Conservation (phyloP, 129 eudicot genomes). For the Arctium lappa region DNA sequence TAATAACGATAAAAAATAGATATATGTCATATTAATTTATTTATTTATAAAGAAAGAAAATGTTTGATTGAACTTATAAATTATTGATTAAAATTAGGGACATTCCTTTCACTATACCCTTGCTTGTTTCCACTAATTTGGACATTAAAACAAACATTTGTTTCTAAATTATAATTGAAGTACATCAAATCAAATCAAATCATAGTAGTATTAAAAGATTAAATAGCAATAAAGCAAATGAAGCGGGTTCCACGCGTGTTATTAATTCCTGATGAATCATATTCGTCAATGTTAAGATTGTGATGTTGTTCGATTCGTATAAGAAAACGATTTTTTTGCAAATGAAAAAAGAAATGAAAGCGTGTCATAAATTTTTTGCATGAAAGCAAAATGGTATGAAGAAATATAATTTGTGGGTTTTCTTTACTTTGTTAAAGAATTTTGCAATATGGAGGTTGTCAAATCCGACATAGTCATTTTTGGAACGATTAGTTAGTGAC, state of each 20-base stretch:
- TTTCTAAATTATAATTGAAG: conserved; percentile 6
- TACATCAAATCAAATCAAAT: conserved; percentile 17
- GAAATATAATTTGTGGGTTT: neutral
- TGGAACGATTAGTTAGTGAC: neutral
- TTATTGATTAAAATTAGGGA: conserved; percentile 12
- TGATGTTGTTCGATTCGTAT: neutral
- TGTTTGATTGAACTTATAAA: conserved; percentile 9
- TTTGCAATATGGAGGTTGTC: neutral
- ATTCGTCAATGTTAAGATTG: neutral
- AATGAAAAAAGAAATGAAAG: neutral
- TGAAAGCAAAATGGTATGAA: neutral
- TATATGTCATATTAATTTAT: neutral
- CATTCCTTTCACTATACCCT: conserved; percentile 1
- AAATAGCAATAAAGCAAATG: neutral
- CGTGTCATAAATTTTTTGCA: neutral
- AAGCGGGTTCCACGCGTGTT: neutral
- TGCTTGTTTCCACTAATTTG: conserved; percentile 24
- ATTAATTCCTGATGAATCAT: neutral
- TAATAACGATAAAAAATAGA: neutral
- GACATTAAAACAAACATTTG: conserved; percentile 18
- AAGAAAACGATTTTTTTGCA: neutral
- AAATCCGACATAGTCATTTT: neutral
- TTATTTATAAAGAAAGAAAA: conserved; percentile 3
- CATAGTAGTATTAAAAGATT: neutral
- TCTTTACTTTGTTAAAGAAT: neutral